These are phyloP conservation scores for Jasminum sambac DNA, from an alignment of 257 asterid species.

Conservation along the genomic window DNA sequence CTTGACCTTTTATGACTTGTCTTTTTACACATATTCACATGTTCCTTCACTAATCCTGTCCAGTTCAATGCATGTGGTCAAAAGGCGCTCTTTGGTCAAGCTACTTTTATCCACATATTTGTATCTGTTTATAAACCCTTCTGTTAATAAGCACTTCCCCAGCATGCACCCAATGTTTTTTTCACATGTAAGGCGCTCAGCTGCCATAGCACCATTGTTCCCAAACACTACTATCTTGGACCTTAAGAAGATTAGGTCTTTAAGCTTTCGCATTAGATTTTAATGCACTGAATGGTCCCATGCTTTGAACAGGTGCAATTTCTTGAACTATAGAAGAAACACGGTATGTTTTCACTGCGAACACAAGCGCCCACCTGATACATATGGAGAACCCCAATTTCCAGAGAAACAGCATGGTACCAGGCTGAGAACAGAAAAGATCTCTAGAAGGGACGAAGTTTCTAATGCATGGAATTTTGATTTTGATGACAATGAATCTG, in stretches of 20 bases:
- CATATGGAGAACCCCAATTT: conserved; percentile 53
- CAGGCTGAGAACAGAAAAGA: conserved; percentile 44
- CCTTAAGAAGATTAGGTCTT: background rate
- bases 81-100: no score
- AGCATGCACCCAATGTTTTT: background rate
- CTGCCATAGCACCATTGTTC: conserved; percentile 1
- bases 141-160: no score
- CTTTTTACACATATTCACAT: background rate
- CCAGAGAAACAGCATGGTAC: conserved; percentile 51
- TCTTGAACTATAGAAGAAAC: conserved; percentile 94
- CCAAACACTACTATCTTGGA: background rate
- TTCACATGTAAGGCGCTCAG: background rate
- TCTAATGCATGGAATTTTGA: conserved; percentile 94
- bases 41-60: background rate
- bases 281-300: conserved; percentile 22
- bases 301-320: conserved; percentile 76
- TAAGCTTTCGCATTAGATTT: conserved; percentile 20
- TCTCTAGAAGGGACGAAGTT: conserved; percentile 49
- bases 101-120: no score
- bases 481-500: conserved; percentile 95
- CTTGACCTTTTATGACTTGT: background rate
- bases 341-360: conserved; percentile 92
- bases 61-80: background rate
- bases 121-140: no score
- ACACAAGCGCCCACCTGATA: conserved; percentile 87